Evolutionary conservation across 2,329 filamentous ascomycete genomes (phyloP).

Genomic region (Pseudocercospora fijiensis): DNA sequence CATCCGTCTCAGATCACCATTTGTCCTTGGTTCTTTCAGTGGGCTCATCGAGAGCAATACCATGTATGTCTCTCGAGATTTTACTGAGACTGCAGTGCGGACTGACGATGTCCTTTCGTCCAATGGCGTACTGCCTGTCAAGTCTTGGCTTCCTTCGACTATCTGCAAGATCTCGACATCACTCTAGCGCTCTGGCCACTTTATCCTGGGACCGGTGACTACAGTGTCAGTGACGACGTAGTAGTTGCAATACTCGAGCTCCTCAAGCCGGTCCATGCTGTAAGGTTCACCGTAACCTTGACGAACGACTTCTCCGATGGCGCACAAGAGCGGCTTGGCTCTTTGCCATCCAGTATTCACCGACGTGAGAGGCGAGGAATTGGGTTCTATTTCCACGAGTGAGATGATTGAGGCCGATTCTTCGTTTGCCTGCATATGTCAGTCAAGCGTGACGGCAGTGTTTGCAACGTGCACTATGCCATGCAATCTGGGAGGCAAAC

Average conservation of each 20-base stretch:
- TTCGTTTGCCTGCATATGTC: too few species aligned
- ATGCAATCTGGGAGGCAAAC: too few species aligned
- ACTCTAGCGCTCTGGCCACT: background rate
- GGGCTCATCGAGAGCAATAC: too few species aligned
- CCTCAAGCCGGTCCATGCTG: background rate
- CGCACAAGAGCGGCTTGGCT: background rate
- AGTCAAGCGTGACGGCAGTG: too few species aligned
- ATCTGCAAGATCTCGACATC: background rate
- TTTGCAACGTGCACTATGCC: too few species aligned
- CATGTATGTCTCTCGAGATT: too few species aligned
- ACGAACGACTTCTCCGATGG: background rate
- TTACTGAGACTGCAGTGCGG: too few species aligned
- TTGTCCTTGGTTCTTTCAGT: too few species aligned
- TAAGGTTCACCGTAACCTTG: background rate
- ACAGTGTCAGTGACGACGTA: background rate
- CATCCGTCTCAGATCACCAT: too few species aligned
- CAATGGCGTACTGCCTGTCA: background rate
- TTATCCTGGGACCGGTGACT: background rate
- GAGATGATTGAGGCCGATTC: too few species aligned
- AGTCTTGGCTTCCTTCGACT: background rate
- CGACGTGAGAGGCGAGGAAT: background rate
- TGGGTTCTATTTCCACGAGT: too few species aligned
- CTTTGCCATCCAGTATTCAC: background rate
- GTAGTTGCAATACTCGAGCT: background rate
- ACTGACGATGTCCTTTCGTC: too few species aligned